Conservation (phyloP, 1,139 yeast genomes). For the Candida tunisiensis region DNA sequence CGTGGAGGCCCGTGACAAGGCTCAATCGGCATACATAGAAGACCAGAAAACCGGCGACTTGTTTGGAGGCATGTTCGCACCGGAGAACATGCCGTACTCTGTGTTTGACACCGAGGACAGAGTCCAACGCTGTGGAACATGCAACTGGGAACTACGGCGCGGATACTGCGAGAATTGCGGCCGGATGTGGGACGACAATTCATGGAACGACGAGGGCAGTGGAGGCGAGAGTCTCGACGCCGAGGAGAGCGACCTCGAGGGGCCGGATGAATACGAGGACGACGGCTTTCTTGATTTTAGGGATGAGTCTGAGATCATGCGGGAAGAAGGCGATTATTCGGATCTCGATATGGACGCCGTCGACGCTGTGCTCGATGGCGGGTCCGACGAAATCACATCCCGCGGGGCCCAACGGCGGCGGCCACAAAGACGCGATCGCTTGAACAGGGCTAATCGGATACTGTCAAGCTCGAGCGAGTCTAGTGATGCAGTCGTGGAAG, state of each 20-base stretch:
- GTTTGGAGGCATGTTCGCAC: too few relatives aligned
- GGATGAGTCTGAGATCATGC: conserved; percentile 2
- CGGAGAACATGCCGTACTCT: conserved; percentile 19
- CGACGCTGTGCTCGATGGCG: not conserved
- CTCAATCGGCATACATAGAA: too few relatives aligned
- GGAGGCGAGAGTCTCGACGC: conserved; percentile 3
- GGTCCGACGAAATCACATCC: conserved; percentile 1
- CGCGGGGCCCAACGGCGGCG: not conserved
- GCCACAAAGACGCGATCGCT: not conserved
- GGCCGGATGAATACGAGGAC: conserved; percentile 3
- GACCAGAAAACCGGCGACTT: too few relatives aligned
- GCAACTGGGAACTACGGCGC: conserved; percentile 71
- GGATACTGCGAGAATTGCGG: conserved; percentile 35
- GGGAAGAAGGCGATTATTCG: conserved; percentile 2
- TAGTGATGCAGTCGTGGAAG: not conserved
- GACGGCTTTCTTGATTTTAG: conserved; percentile 6
- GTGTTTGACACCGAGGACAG: conserved; percentile 54
- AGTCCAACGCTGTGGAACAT: conserved; percentile 59
- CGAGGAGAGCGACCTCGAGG: conserved; percentile 4
- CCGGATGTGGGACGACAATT: conserved; percentile 1
- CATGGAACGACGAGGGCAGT: conserved; percentile 3
- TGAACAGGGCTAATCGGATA: too few relatives aligned
- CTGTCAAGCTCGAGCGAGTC: too few relatives aligned
- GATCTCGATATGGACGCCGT: not conserved
- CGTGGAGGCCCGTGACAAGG: too few relatives aligned